Evolutionary conservation across 2,329 filamentous ascomycete species (phyloP).

Genomic region (Endothia cerciana): DNA sequence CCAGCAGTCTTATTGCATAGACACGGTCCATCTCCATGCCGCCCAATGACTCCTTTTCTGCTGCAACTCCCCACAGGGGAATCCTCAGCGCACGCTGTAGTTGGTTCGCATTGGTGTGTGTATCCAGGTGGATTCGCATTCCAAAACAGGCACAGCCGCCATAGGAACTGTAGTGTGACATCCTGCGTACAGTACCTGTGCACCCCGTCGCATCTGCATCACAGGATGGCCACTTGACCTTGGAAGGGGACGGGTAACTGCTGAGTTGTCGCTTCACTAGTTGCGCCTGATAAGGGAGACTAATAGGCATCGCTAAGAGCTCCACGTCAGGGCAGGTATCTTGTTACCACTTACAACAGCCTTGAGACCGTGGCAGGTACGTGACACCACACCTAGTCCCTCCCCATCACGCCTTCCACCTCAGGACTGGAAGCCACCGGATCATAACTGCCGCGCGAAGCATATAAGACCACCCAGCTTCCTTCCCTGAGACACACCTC

Average conservation of each 20-base stretch:
- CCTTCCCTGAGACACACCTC: neutral
- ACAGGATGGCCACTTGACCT: constrained; percentile 3
- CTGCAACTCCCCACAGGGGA: neutral
- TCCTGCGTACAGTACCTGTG: neutral
- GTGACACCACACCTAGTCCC: neutral
- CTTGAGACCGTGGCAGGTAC: constrained; percentile 2
- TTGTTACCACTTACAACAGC: neutral
- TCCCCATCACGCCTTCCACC: constrained; percentile 2
- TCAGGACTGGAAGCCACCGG: neutral
- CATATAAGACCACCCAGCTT: constrained; percentile 22
- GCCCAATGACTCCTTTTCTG: constrained; percentile 2
- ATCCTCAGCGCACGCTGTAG: neutral
- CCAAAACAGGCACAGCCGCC: constrained; percentile 20
- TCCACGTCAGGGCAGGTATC: constrained; percentile 12
- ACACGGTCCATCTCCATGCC: constrained; percentile 4
- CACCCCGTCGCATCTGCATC: constrained; percentile 2
- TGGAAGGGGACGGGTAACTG: neutral
- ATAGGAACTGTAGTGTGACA: neutral
- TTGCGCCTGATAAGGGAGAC: neutral
- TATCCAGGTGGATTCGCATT: neutral
- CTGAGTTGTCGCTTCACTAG: constrained; percentile 4
- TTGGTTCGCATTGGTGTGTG: constrained; percentile 6
- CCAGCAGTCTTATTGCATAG: neutral
- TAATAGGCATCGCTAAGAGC: neutral
- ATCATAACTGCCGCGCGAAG: neutral